Base-by-base conservation (phyloP, 2,329 filamentous ascomycete genomes). In the Monilinia laxa region DNA sequence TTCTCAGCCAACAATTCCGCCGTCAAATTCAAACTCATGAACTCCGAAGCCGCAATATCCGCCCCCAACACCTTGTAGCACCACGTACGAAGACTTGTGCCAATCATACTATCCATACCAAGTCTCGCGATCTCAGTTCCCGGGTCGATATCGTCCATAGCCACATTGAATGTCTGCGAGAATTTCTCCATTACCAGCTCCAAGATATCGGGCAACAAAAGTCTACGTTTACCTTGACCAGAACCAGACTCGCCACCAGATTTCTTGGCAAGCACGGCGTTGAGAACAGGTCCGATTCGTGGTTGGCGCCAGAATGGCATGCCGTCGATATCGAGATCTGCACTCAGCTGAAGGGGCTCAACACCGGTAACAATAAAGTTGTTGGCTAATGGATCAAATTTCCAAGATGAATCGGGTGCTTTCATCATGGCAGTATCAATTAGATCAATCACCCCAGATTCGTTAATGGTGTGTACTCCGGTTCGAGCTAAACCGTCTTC, bases 101-200 rank as follows among this genome's bases (percentile, higher is more conserved):
- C 71, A 49, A 72, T 70, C 62, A 74, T 70, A 60, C 68, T 70
- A 54, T 74, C 72, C 23, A 74, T 53, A 20, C 72, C 72, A 63
- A 83, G 83, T 3, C 77, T 78, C 79, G 66, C 83, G 79, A 76
- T 75, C 56, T 73, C 80, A 55, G 71, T 78, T 3, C 76, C 78
- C 60, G 78, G 75, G 67, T 82, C 81, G 64, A 83, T 76, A 60
- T 82, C 81, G 40, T 82, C 79, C 2, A 76, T 64, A 56, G 79
- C 78, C 70, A 83, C 78, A 75, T 81, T 80, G 68, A 84, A 78
- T 11, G 82, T 78, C 1, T 78, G 76, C 0, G 81, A 78, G 3
- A 83, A 75, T 74, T 82, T 83, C 65, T 78, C 75, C 1, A 82
- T 75, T 42, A 68, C 66, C 52, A 72, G 68, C 10, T 2, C 82